Base-by-base conservation (phyloP, 805 yeast species). In the Teunomyces panamensis region DNA sequence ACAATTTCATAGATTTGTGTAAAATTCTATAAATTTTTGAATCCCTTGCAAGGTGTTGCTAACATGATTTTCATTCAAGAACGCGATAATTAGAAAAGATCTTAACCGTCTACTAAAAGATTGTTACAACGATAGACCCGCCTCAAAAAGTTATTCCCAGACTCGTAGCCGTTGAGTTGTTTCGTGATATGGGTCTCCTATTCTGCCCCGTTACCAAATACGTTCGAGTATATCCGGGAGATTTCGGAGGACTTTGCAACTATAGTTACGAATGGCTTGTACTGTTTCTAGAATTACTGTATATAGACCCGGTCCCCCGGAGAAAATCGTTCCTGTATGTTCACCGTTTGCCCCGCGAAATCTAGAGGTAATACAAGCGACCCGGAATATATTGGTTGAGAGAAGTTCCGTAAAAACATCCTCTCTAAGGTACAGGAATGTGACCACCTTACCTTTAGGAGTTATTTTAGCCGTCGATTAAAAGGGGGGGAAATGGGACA, bases 261-360 rank as follows among this genome's bases (percentile, higher is more conserved):
- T 10, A 4, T 32, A 13, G n/a, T 30, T 11, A 10, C 13, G 30
- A n/a, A 37, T 24, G 41, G 41, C 41, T 37, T 28, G 8, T 28
- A 20, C 16, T 10, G 29, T 37, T 20, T n/a, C 34, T 13, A 32
- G 17, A 16, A 32, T 32, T 13, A n/a, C 9, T 32, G 34, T 16
- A 32, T 32, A 32, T 32, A 32, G 16, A 11, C 11, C 41, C 41
- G 29, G 41, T 16, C 29, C 28, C 41, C 41, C 41, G 29, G 41
- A 16, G 41, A n/a, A 24, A 24, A 20, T n/a, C 10, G 28, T 37
- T 20, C 41, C 41, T 24, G 17, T 37, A 26, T 26, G 17, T 26
- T 26, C 29, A 37, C 24, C 41, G 29, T 5, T 24, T 37, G 30
- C 41, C 41, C 41, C 41, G 41, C 41, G 41, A 37, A 11, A 37